Evolutionary conservation across 2,329 filamentous ascomycete genomes (phyloP).

Genomic region (Xylaria sp.): DNA sequence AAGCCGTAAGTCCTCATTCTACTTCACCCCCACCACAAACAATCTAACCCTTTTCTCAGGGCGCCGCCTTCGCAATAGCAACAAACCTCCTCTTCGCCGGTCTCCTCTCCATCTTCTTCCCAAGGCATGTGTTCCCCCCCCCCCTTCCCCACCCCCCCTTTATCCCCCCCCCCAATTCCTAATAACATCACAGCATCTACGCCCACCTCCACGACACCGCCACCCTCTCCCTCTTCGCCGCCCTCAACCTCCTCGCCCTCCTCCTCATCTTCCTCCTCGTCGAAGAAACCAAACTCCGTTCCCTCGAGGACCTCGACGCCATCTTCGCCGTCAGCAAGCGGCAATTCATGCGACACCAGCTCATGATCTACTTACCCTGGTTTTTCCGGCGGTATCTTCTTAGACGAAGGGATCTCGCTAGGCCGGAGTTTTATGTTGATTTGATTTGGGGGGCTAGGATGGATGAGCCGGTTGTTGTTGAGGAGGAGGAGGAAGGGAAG

Average conservation of each 20-base stretch:
- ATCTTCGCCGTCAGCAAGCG: constrained; percentile 37
- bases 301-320: constrained; percentile 37
- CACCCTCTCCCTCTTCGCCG: constrained; percentile 42
- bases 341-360: constrained; percentile 36
- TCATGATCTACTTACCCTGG: constrained; percentile 35
- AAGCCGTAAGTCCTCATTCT: constrained; percentile 33
- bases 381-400: constrained; percentile 29
- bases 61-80: constrained; percentile 43
- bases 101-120: constrained; percentile 41
- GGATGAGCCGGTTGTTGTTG: neutral
- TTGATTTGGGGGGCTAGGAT: constrained; percentile 26
- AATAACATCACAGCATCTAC: constrained; percentile 21
- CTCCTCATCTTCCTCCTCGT: constrained; percentile 41
- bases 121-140: constrained; percentile 39
- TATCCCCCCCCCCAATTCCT: too few relatives aligned
- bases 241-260: constrained; percentile 43
- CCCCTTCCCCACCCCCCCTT: constrained; percentile 34
- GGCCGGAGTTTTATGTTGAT: constrained; percentile 34
- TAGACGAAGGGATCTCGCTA: constrained; percentile 4
- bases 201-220: constrained; percentile 30
- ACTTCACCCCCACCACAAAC: neutral
- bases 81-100: constrained; percentile 45
- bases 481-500: neutral
- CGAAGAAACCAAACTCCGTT: constrained; percentile 39
- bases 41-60: constrained; percentile 25